phyloP scores from a whole-genome alignment of 345 rosid species.

The Eucalyptus curtisii region DNA sequence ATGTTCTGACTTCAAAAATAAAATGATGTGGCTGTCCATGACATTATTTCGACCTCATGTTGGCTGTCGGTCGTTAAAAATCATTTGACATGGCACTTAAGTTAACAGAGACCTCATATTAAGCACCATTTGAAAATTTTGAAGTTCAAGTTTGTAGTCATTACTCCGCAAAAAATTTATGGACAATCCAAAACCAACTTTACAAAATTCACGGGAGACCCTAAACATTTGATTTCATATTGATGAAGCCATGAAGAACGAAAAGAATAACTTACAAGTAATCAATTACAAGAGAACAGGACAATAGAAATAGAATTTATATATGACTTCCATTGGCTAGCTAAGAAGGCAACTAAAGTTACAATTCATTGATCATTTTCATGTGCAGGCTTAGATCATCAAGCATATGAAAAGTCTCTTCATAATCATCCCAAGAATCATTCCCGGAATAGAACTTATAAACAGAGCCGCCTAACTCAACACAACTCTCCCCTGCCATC shows the following conservation, averaged over 20 bases:
- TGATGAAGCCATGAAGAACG: not conserved
- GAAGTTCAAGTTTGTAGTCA: not conserved
- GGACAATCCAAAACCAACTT: not conserved
- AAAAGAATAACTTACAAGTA: not conserved
- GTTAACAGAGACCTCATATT: not conserved
- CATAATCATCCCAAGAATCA: slow-evolving; percentile 18
- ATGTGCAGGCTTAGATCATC: slow-evolving; percentile 36
- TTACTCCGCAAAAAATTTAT: not conserved
- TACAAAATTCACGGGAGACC: not conserved
- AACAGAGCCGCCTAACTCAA: slow-evolving; percentile 42
- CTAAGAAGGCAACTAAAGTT: not conserved
- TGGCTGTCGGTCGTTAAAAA: not conserved
- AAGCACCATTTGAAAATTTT: not conserved
- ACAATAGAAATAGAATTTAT: not conserved
- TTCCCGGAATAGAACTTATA: slow-evolving; percentile 59
- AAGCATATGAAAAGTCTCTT: slow-evolving; percentile 18
- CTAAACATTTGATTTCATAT: not conserved
- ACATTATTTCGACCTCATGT: not conserved
- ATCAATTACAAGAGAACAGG: not conserved
- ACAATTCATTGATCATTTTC: slow-evolving; percentile 1
- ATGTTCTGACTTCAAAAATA: not conserved
- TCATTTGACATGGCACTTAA: not conserved
- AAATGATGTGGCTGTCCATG: not conserved
- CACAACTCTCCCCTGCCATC: slow-evolving; percentile 56
- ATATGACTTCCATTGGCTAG: not conserved